Evolutionary conservation across 1,284 basidiomycete genomes (phyloP).

Genomic region (Athelia psychrophila): DNA sequence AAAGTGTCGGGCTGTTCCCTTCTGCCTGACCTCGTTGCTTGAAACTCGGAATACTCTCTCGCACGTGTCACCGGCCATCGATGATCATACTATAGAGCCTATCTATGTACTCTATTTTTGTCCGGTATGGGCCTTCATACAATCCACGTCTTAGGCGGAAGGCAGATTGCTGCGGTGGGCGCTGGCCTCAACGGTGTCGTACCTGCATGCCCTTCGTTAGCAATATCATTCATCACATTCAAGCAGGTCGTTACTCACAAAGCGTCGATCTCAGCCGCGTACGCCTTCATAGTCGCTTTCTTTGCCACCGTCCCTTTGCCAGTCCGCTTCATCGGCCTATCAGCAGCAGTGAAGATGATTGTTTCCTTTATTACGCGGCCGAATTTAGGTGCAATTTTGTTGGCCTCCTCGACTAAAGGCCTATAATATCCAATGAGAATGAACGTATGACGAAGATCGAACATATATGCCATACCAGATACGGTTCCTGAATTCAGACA

Average conservation of each 20-base stretch:
- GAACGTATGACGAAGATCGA: not conserved
- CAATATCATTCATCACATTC: not conserved
- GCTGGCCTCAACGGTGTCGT: slow-evolving; percentile 24
- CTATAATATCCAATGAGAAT: slow-evolving; percentile 7
- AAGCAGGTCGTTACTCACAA: slow-evolving; percentile 10
- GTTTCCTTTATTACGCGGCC: slow-evolving; percentile 31
- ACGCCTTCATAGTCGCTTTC: slow-evolving; percentile 22
- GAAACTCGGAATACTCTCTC: too few relatives aligned
- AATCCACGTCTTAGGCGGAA: slow-evolving; percentile 27
- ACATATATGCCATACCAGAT: slow-evolving; percentile 19
- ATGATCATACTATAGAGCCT: too few relatives aligned
- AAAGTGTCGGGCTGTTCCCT: too few relatives aligned
- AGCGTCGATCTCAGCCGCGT: slow-evolving; percentile 23
- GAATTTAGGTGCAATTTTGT: slow-evolving; percentile 25
- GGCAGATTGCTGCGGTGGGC: slow-evolving; percentile 15
- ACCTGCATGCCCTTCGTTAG: too few relatives aligned
- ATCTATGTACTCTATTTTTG: slow-evolving; percentile 32
- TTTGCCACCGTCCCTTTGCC: slow-evolving; percentile 25
- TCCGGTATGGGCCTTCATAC: slow-evolving; percentile 20
- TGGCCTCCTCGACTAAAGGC: slow-evolving; percentile 29
- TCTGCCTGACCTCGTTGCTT: too few relatives aligned
- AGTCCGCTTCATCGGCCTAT: slow-evolving; percentile 23
- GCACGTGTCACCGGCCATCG: too few relatives aligned
- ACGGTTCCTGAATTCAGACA: slow-evolving; percentile 19
- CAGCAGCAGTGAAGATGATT: slow-evolving; percentile 20